Evolutionary conservation across 257 asterid genomes (phyloP).

Genomic region (Fraxinus cuspidata): DNA sequence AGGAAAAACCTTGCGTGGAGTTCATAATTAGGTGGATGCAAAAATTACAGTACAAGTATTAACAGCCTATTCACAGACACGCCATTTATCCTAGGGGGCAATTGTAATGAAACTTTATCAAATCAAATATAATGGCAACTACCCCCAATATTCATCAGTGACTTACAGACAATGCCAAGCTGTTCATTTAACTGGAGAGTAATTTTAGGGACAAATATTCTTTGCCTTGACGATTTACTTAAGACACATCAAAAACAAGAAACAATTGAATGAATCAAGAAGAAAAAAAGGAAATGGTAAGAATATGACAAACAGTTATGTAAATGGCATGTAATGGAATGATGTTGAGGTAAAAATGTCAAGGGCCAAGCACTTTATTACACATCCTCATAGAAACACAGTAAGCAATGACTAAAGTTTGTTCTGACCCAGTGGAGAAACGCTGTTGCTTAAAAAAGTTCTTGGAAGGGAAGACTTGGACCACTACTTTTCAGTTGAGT

Average conservation of each 20-base stretch:
- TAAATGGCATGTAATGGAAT: neutral
- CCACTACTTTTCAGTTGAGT: neutral
- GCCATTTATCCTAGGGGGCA: neutral
- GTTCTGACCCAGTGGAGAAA: conserved; percentile 2
- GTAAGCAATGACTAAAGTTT: conserved; percentile 1
- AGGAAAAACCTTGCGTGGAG: neutral
- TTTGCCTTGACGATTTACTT: neutral
- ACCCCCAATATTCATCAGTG: neutral
- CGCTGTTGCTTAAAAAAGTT: neutral
- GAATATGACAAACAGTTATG: neutral
- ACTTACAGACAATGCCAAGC: neutral
- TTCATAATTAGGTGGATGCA: neutral
- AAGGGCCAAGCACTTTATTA: neutral
- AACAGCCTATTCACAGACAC: neutral
- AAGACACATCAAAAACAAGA: neutral
- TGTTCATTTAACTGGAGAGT: neutral
- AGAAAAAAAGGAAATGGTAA: conserved; percentile 16
- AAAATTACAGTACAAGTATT: neutral
- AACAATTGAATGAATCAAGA: neutral
- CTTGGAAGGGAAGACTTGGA: neutral
- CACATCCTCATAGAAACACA: neutral
- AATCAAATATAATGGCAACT: neutral
- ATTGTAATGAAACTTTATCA: neutral
- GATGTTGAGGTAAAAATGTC: neutral
- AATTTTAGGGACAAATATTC: neutral